Evolutionary conservation across 345 rosid genomes (phyloP).

Genomic region (Eucalyptus sp.): DNA sequence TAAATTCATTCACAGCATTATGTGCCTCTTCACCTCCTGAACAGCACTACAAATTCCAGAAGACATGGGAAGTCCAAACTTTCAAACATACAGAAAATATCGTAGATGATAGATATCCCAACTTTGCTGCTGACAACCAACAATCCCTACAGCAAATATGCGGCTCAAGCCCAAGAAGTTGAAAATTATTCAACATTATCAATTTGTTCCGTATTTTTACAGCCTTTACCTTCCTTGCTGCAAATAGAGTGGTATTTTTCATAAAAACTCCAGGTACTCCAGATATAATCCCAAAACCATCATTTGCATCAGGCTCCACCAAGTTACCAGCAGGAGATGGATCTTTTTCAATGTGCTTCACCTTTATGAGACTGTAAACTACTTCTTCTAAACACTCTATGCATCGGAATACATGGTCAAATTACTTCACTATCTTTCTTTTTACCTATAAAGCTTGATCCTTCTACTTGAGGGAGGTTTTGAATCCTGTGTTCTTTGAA

Average conservation of each 20-base stretch:
- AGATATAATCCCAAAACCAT: neutral
- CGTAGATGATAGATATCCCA: neutral
- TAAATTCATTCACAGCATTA: neutral
- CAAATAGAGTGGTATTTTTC: neutral
- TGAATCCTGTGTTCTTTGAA: neutral
- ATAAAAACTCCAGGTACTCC: neutral
- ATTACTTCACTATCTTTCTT: neutral
- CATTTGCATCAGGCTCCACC: neutral
- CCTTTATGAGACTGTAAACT: neutral
- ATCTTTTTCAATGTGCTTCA: neutral
- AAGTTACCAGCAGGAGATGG: neutral
- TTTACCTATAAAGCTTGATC: neutral
- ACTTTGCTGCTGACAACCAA: neutral
- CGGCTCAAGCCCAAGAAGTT: neutral
- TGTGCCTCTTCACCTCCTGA: neutral
- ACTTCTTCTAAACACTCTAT: neutral
- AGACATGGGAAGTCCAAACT: neutral
- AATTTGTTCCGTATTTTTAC: neutral
- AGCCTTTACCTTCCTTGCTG: neutral
- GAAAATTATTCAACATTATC: neutral
- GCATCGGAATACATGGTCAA: neutral
- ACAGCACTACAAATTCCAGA: neutral
- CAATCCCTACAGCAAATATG: neutral
- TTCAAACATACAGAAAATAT: neutral
- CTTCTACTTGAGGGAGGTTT: neutral